Conservation (phyloP, 1,284 basidiomycete species). For the Fistulinella cinereoalba region DNA sequence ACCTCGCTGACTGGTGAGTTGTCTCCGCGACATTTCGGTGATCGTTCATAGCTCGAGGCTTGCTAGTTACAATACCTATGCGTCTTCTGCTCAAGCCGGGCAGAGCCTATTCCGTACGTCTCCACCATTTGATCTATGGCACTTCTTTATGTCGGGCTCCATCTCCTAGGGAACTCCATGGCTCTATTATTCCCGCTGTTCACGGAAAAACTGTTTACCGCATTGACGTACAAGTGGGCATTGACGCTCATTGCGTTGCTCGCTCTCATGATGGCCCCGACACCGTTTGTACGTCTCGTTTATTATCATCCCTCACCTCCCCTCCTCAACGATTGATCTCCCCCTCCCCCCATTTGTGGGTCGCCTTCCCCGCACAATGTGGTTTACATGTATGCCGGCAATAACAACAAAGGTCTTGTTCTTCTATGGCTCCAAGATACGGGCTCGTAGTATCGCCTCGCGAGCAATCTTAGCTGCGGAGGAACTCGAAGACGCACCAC, state of each 20-base stretch:
- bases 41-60: not conserved
- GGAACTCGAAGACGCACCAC: too few species aligned
- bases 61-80: slow-evolving; percentile 63
- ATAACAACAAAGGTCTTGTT: slow-evolving; percentile 16
- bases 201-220: slow-evolving; percentile 56
- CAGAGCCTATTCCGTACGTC: slow-evolving; percentile 64
- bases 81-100: slow-evolving; percentile 74
- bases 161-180: slow-evolving; percentile 48
- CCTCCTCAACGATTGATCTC: not conserved
- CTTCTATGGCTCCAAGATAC: slow-evolving; percentile 6
- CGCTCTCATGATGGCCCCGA: slow-evolving; percentile 57
- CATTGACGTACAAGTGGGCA: slow-evolving; percentile 66
- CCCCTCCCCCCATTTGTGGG: not conserved
- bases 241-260: slow-evolving; percentile 63
- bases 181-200: slow-evolving; percentile 64
- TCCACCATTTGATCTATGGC: not conserved
- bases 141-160: not conserved
- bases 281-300: slow-evolving; percentile 54
- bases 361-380: not conserved
- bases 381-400: not conserved
- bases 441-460: not conserved
- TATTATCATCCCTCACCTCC: not conserved
- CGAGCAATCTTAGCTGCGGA: not conserved
- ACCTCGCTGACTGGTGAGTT: slow-evolving; percentile 67
- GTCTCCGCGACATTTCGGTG: not conserved